phyloP scores from a whole-genome alignment of 1,284 basidiomycete species.

The Apiotrichum mycotoxinovorans region DNA sequence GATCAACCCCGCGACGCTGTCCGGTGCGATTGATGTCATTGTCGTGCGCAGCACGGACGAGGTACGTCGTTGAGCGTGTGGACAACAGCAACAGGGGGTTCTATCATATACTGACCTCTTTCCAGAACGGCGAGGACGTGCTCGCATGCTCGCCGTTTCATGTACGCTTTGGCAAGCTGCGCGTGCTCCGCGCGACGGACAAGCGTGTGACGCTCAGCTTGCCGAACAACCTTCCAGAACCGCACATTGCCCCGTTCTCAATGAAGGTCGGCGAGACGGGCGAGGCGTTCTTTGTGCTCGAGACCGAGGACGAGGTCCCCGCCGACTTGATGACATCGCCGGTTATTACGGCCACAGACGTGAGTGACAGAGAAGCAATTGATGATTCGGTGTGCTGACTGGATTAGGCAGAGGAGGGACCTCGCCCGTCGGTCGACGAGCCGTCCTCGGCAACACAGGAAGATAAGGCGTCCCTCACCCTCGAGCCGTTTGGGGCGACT shows the following conservation, averaged over 20 bases:
- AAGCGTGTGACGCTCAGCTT: slow-evolving; percentile 86
- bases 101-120: no score
- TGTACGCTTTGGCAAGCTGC: slow-evolving; percentile 96
- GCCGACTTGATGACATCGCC: slow-evolving; percentile 92
- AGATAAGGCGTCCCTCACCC: slow-evolving; percentile 23
- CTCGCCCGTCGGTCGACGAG: slow-evolving; percentile 3
- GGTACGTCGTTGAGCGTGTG: slow-evolving; percentile 37
- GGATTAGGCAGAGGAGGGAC: slow-evolving; percentile 7
- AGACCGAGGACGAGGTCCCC: slow-evolving; percentile 91
- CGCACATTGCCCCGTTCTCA: slow-evolving; percentile 65
- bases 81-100: no score
- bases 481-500: slow-evolving; percentile 46
- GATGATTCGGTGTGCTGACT: not conserved
- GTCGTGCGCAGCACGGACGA: slow-evolving; percentile 73
- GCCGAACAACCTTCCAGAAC: slow-evolving; percentile 47
- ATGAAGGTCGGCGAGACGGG: slow-evolving; percentile 99
- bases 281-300: slow-evolving; percentile 98
- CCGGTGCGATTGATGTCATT: slow-evolving; percentile 95
- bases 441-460: not conserved
- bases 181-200: slow-evolving; percentile 88
- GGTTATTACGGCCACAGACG: slow-evolving; percentile 57
- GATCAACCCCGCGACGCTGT: slow-evolving; percentile 89
- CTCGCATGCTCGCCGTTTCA: slow-evolving; percentile 95
- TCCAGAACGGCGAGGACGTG: slow-evolving; percentile 54
- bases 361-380: slow-evolving; percentile 19